These are phyloP conservation scores for Podospora sp. DNA, from an alignment of 495 filamentous ascomycete genomes.

Conservation along the genomic window DNA sequence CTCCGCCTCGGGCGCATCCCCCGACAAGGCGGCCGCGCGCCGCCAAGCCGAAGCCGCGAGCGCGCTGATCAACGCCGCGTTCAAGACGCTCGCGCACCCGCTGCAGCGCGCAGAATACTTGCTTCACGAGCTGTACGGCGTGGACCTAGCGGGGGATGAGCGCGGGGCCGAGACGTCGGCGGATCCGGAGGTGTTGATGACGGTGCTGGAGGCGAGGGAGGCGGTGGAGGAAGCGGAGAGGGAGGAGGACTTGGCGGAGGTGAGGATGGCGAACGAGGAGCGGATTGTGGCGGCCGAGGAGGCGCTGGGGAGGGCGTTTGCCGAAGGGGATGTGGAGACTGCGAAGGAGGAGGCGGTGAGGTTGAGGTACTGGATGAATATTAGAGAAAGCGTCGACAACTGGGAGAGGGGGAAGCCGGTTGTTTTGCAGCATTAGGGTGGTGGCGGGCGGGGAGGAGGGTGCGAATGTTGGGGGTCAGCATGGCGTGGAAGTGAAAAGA, in stretches of 20 bases:
- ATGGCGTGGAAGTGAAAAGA: background rate
- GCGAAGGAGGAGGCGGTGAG: conserved; percentile 72
- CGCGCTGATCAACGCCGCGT: conserved; percentile 83
- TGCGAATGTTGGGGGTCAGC: background rate
- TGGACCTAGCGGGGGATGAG: conserved; percentile 80
- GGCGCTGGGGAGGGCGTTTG: conserved; percentile 64
- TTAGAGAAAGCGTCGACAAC: conserved; percentile 73
- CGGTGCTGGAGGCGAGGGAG: conserved; percentile 87
- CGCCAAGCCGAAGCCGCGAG: conserved; percentile 67
- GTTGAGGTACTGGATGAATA: conserved; percentile 90
- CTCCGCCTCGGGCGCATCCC: conserved; percentile 30
- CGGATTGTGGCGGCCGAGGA: conserved; percentile 63
- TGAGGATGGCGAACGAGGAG: conserved; percentile 68
- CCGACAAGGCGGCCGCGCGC: conserved; percentile 30
- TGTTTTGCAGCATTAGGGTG: conserved; percentile 60
- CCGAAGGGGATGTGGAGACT: conserved; percentile 60
- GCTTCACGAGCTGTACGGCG: conserved; percentile 63
- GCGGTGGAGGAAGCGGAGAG: conserved; percentile 72
- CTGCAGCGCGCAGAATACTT: conserved; percentile 84
- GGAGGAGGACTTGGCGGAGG: conserved; percentile 62
- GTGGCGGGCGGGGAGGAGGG: background rate
- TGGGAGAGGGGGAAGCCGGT: conserved; percentile 81
- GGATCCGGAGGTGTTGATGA: conserved; percentile 74
- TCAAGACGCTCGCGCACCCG: conserved; percentile 76
- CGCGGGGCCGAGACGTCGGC: conserved; percentile 68